Conservation (phyloP, 140 eudicot genomes). For the Senecio squalidus region DNA sequence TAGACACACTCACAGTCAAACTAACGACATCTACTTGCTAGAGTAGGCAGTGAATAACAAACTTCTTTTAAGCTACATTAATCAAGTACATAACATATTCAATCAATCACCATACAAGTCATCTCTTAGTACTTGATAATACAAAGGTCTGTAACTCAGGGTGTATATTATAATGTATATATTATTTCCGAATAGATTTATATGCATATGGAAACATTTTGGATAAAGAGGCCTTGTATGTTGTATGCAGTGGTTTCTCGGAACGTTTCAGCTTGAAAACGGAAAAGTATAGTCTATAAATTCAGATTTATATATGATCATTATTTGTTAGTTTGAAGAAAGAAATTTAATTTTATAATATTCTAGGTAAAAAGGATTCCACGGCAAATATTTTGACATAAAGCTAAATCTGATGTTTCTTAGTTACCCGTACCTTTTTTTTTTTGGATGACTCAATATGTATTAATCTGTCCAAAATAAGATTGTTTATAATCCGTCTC, state of each 20-base stretch:
- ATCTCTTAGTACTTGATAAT: neutral
- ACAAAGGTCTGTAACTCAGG: no score
- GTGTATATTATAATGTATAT: no score
- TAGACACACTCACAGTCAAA: no score
- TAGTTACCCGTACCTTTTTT: neutral
- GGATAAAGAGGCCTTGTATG: no score
- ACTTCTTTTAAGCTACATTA: neutral
- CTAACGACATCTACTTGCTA: no score
- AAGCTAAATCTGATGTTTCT: neutral
- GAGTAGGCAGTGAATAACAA: no score
- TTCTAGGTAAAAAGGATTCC: no score
- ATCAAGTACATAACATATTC: neutral
- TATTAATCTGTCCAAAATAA: neutral
- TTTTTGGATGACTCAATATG: no score
- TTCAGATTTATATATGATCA: no score
- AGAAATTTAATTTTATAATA: no score
- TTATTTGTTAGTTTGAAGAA: neutral
- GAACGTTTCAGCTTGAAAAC: neutral
- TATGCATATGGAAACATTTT: neutral
- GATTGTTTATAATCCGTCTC: neutral
- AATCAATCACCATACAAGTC: neutral
- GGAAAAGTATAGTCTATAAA: neutral
- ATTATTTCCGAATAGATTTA: neutral
- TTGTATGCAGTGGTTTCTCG: no score
- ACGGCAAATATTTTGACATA: neutral